phyloP scores from a whole-genome alignment of 2,329 filamentous ascomycete genomes.

The Triangularia verruculosa region DNA sequence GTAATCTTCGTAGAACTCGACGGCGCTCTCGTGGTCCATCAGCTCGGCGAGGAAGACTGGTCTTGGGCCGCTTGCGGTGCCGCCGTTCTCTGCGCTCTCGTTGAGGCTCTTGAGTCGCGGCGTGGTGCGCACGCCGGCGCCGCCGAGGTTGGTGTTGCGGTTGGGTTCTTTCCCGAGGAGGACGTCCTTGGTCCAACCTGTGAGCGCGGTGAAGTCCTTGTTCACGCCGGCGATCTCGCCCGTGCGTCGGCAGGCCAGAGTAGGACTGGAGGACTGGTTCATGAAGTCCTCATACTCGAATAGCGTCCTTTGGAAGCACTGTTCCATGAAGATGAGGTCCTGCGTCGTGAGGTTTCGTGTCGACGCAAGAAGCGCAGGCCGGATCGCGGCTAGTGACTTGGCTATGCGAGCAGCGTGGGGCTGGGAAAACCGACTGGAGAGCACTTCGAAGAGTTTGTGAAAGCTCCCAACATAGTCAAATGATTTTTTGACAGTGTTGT shows the following conservation, averaged over 20 bases:
- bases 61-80: constrained; percentile 48
- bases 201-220: constrained; percentile 94
- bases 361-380: constrained; percentile 89
- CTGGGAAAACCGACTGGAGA: constrained; percentile 74
- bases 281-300: constrained; percentile 94
- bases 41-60: constrained; percentile 90
- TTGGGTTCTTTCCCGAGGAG: constrained; percentile 85
- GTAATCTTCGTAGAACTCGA: constrained; percentile 96
- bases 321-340: constrained; percentile 96
- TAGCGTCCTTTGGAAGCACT: constrained; percentile 88
- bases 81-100: constrained; percentile 32
- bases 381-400: constrained; percentile 81
- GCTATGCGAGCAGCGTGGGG: constrained; percentile 80
- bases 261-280: constrained; percentile 82
- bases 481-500: constrained; percentile 83
- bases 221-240: constrained; percentile 94
- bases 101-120: constrained; percentile 49
- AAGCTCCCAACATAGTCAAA: constrained; percentile 90
- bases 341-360: constrained; percentile 84
- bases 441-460: constrained; percentile 78
- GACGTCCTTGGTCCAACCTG: constrained; percentile 89
- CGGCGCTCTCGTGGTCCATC: constrained; percentile 87
- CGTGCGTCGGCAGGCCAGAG: constrained; percentile 85
- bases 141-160: constrained; percentile 76
- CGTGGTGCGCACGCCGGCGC: constrained; percentile 47